phyloP scores from a whole-genome alignment of 257 asterid species.

The Solanum neorickii region DNA sequence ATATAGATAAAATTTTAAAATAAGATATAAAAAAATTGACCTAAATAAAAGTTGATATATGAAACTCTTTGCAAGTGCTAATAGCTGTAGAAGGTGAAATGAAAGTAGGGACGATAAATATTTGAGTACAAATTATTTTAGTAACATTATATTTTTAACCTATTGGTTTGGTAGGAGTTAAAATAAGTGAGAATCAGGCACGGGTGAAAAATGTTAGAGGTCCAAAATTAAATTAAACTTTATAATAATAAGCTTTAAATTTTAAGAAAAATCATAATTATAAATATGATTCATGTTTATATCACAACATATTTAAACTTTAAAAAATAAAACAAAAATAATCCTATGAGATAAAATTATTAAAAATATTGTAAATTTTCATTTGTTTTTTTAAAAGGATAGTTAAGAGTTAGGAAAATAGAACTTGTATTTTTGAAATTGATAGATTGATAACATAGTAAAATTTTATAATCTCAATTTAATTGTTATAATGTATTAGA shows the following conservation, averaged over 20 bases:
- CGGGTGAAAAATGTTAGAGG: neutral
- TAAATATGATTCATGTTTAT: neutral
- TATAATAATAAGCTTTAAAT: neutral
- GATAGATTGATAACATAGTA: neutral
- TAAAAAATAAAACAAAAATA: neutral
- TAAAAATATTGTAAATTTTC: no score
- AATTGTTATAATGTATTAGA: neutral
- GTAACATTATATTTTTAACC: no score
- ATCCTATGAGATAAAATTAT: neutral
- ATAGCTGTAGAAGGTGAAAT: no score
- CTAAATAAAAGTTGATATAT: no score
- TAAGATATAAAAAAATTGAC: no score
- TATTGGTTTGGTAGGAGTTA: no score
- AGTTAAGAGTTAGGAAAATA: neutral
- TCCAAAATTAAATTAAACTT: neutral
- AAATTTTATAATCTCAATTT: neutral
- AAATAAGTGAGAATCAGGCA: neutral
- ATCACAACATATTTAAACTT: neutral
- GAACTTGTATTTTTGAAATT: neutral
- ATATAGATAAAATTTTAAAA: neutral
- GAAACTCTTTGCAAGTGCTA: no score
- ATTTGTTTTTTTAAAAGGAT: neutral
- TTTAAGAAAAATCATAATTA: neutral
- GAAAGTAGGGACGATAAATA: no score
- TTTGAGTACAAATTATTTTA: no score